Conservation (phyloP, 2,329 filamentous ascomycete genomes). For the Aspergillus candidus region DNA sequence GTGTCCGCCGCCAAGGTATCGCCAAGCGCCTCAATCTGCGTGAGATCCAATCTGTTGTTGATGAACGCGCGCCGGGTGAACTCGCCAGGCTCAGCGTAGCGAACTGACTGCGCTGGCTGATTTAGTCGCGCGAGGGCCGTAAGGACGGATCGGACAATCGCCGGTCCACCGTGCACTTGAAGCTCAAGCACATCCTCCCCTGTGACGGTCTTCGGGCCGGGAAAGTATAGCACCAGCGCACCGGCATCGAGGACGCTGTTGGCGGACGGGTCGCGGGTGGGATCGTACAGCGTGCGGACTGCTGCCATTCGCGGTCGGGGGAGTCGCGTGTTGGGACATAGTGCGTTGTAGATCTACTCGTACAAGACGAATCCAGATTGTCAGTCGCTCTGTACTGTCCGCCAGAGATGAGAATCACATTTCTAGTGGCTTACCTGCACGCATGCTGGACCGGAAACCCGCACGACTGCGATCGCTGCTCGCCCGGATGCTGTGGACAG, state of each 20-base stretch:
- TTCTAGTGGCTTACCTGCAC: conserved; percentile 48
- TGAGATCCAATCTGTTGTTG: conserved; percentile 76
- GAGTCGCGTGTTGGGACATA: conserved; percentile 52
- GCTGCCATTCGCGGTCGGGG: conserved; percentile 61
- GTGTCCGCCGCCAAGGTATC: conserved; percentile 64
- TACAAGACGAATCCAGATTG: not conserved
- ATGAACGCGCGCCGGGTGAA: conserved; percentile 91
- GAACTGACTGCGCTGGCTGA: conserved; percentile 44
- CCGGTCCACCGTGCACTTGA: conserved; percentile 87
- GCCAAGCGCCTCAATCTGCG: conserved; percentile 66
- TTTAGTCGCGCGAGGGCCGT: conserved; percentile 58
- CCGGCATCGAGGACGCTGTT: conserved; percentile 62
- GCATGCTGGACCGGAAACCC: conserved; percentile 76
- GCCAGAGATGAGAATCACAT: not conserved
- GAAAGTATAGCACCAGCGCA: conserved; percentile 77
- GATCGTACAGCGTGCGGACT: conserved; percentile 68
- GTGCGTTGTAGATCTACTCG: conserved; percentile 56
- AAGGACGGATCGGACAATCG: conserved; percentile 81
- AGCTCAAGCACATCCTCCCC: conserved; percentile 90
- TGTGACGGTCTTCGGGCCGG: conserved; percentile 73
- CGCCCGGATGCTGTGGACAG: conserved; percentile 79
- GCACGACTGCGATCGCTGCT: conserved; percentile 84
- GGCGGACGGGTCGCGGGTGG: conserved; percentile 33
- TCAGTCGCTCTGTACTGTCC: not conserved
- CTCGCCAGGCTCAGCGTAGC: conserved; percentile 90